Evolutionary conservation across 2,329 filamentous ascomycete species (phyloP), one percentile per base, ranked within the genome.

Genomic region (Sphaerulina musiva): DNA sequence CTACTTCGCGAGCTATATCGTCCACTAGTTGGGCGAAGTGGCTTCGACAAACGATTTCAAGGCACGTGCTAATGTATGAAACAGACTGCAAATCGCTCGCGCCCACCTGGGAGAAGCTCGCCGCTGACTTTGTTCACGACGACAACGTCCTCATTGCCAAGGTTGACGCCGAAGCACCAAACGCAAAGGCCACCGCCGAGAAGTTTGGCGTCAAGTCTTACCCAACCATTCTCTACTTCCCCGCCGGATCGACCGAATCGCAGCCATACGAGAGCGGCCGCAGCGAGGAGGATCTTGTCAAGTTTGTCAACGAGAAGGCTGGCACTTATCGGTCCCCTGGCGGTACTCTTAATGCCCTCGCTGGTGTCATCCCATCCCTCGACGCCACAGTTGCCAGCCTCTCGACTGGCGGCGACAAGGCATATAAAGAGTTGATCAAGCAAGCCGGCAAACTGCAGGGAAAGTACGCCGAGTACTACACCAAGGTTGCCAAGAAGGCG

Each of bases 211-310:
- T 98, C 63, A 80, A 80, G 52, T 89, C 86, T 36, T 98, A 95
- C 80, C 93, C 93, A 47, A 98, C 93, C 59, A 95, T 98, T 78
- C 95, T 95, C 78, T 98, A 86, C 82, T 98, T 96, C 81, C 82
- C 89, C 63, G 87, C 86, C 71, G 91, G 90, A 64, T 87, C 84
- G 68, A 87, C 80, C 60, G 83, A 86, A 68, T 72, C 83, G 44
- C 79, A 85, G 64, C 69, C 77, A 44, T 98, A 96, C 80, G 75
- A 78, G 51, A 85, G 87, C 57, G 87, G 81, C 58, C 91, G 93
- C 62, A 77, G 78, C 47, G 89, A 96, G 77, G 77, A 80, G 45
- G 86, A 84, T 61, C 77, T 98, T 41, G 72, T 97, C 62, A 72
- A 80, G 4, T 98, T 86, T 76, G 70, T 98, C 73, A 98, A 98